Evolutionary conservation across 208 protist genomes (phyloP).

Genomic region (Trypanosoma congolense): DNA sequence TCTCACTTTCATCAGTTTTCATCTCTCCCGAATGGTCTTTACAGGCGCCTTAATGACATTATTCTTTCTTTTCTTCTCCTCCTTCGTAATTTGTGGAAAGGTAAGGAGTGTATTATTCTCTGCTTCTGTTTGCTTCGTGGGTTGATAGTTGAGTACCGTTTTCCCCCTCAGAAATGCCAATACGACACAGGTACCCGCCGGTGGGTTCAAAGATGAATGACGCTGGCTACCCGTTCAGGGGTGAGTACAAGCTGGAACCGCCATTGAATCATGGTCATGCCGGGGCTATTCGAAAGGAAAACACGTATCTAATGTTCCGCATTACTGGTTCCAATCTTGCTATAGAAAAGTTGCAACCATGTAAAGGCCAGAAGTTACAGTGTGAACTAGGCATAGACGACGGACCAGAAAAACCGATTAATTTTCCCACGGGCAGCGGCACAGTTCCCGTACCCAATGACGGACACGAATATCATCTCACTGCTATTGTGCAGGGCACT

Average conservation of each 20-base stretch:
- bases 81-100: no score
- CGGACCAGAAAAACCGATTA: slow-evolving; percentile 37
- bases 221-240: slow-evolving; percentile 78
- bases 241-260: slow-evolving; percentile 52
- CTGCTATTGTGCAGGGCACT: slow-evolving; percentile 39
- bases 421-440: slow-evolving; percentile 25
- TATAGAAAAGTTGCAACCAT: slow-evolving; percentile 63
- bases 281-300: slow-evolving; percentile 30
- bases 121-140: no score
- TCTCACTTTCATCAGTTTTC: no score
- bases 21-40: no score
- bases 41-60: no score
- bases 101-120: no score
- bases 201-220: slow-evolving; percentile 84
- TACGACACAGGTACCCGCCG: slow-evolving; percentile 24
- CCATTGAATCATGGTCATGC: slow-evolving; percentile 81
- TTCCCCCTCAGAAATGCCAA: slow-evolving; percentile 15
- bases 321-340: slow-evolving; percentile 71
- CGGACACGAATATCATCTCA: slow-evolving; percentile 70
- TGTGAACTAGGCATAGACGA: slow-evolving; percentile 72
- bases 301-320: slow-evolving; percentile 47
- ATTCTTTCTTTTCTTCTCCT: no score
- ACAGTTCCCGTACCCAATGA: slow-evolving; percentile 63
- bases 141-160: no score
- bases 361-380: slow-evolving; percentile 38